Base-by-base conservation (phyloP, 441 rosid species). In the Geranium incanum region DNA sequence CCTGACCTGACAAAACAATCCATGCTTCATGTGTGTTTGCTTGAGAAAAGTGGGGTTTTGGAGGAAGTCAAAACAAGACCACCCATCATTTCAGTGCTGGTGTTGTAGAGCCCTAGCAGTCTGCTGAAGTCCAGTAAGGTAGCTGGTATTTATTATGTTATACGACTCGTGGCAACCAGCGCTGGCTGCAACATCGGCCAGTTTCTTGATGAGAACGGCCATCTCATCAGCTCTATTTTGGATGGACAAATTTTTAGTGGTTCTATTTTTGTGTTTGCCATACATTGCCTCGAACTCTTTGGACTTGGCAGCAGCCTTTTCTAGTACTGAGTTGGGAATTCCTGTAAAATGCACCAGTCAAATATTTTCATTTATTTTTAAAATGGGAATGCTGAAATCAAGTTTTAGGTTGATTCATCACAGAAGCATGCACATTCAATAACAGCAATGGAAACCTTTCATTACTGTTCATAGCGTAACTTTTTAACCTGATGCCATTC, bases 281-380 rank as follows among this genome's bases (percentile, higher is more conserved):
- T 86, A 86, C 12, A 76, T 65, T 55, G 81, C 83, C 80, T 89
- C 98, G 67, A 95, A 91, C 70, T 89, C 91, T 77, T 73, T 77
- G 62, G 99, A 95, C 80, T 87, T 93, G 0, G 68, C 71, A 76
- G 88, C 86, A 23, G 99, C 98, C 50, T 85, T 85, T 73, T 74
- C 63, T 23, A 93, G 96, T 70, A 93, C 86, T 12, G 80, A 71
- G 19, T 85, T 85, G 0, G 98, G 96, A 48, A 95, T 82, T 76
- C 99, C 99, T 95, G 86, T 68, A 67, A 79, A 55, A 67, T 69
- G 81, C 59, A 73, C 77, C 37, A 63, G 66, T n/a, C 16, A 59
- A 63, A 70, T 28, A 69, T n/a, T 16, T 13, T 2, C 12, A 50
- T 3, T 5, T 55, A 55, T 55, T 55, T 55, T 55, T 6, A 15